Conservation (phyloP, 1,139 yeast genomes). For the Candida pseudocylindracea region DNA sequence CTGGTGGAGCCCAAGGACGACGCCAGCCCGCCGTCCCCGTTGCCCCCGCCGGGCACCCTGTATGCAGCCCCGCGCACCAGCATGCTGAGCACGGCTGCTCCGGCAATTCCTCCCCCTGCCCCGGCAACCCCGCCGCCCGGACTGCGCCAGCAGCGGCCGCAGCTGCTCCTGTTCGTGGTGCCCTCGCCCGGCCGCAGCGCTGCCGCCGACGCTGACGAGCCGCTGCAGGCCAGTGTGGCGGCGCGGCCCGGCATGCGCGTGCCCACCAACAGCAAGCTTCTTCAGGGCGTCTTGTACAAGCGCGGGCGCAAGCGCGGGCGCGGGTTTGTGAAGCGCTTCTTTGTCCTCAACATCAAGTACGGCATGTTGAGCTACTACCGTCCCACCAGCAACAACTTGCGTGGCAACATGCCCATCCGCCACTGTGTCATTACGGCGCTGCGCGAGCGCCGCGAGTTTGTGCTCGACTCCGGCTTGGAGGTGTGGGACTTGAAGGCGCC, state of each 20-base stretch:
- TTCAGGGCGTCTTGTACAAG: slow-evolving; percentile 61
- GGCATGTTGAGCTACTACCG: slow-evolving; percentile 71
- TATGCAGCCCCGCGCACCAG: too few relatives aligned
- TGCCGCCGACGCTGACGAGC: not conserved
- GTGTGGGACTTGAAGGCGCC: slow-evolving; percentile 73
- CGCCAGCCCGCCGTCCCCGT: too few relatives aligned
- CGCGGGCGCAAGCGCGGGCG: slow-evolving; percentile 55
- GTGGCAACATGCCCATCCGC: slow-evolving; percentile 85
- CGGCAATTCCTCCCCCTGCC: too few relatives aligned
- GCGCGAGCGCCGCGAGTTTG: slow-evolving; percentile 40
- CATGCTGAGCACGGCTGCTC: too few relatives aligned
- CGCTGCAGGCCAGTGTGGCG: not conserved
- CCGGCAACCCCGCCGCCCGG: too few relatives aligned
- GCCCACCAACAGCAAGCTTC: slow-evolving; percentile 32
- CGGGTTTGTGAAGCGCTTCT: slow-evolving; percentile 72
- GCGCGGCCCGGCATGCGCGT: slow-evolving; percentile 7
- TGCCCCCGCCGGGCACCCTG: too few relatives aligned
- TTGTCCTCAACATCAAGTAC: slow-evolving; percentile 58
- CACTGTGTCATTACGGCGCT: slow-evolving; percentile 69
- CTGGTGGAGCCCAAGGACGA: slow-evolving; percentile 9
- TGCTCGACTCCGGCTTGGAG: slow-evolving; percentile 89
- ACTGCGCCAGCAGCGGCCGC: not conserved
- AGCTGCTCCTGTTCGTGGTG: not conserved
- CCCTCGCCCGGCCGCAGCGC: too few relatives aligned
- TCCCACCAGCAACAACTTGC: slow-evolving; percentile 40